Evolutionary conservation across 169 alveolate genomes (phyloP), one percentile per base, ranked within the genome.

Genomic region (Plasmodium vinckei): DNA sequence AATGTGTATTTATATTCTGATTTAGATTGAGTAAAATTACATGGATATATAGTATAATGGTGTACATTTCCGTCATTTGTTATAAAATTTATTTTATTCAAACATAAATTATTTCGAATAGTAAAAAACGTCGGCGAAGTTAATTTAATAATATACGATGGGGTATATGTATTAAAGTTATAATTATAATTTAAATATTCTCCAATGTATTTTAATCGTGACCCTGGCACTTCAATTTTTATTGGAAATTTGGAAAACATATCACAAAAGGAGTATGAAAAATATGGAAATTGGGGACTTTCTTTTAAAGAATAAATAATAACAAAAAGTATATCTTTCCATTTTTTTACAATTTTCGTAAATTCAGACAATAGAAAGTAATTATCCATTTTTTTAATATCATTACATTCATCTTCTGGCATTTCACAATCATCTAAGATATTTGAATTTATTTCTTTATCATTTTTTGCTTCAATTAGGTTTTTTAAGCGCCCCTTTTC

Each of bases 1-100:
- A 86, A 53, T 73, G 44, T 86, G 71, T 57, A 86, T 54, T 86
- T 86, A 47, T 71, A 67, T 61, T 86, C 91, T 27, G 91, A 86
- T 33, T 69, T 86, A 25, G 63, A 39, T 1, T 65, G 46, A 23
- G 57, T 59, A 42, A 59, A 70, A 70, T 70, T 86, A 44, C 84
- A 61, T 17, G 87, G 87, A 51, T 86, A 49, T 46, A 69, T 19
- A 15, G 75, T 70, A 63, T 69, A 86, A 59, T 86, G 53, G 61
- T 65, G 51, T 21, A 57, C 51, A 86, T 86, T 86, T 70, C 91
- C 91, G 57, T 86, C 87, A 54, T 51, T 70, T n/a, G 70, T 71
- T 44, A 70, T 46, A 63, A 86, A 86, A 51, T 77, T 86, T 49
- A 86, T 60, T 51, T 72, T 86, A 60, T 69, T 68, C 25, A 86